phyloP scores from a whole-genome alignment of 129 eudicot species.

The Ambrosia artemisiifolia region DNA sequence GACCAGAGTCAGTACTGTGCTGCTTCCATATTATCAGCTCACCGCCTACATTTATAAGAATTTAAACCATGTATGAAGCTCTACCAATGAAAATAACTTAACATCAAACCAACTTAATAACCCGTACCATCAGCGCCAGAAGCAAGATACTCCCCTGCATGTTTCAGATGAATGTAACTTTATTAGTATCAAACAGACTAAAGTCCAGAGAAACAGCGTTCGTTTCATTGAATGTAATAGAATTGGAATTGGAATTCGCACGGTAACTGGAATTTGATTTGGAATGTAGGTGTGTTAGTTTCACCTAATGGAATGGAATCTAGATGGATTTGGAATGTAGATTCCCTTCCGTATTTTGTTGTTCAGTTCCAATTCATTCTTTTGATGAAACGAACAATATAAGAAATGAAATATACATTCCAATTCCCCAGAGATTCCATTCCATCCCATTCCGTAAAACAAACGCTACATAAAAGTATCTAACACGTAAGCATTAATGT shows the following conservation, averaged over 20 bases:
- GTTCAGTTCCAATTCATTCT: no score
- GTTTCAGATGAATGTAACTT: slow-evolving; percentile 14
- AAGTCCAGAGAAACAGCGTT: not conserved
- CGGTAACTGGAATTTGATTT: no score
- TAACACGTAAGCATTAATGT: not conserved
- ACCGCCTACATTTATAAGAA: slow-evolving; percentile 57
- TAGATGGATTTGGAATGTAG: no score
- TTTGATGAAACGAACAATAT: no score
- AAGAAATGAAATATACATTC: no score
- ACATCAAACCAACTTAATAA: slow-evolving; percentile 6
- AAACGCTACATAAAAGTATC: not conserved
- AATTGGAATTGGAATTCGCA: no score
- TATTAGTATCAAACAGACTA: not conserved
- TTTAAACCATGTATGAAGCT: not conserved
- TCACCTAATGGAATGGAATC: no score
- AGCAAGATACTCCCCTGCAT: slow-evolving; percentile 88
- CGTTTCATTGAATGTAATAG: no score
- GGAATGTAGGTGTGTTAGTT: no score
- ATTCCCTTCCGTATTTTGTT: no score
- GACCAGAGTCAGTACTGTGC: slow-evolving; percentile 65
- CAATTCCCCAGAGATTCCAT: no score
- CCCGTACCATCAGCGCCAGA: slow-evolving; percentile 97
- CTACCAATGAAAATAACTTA: not conserved
- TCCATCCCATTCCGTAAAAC: no score
- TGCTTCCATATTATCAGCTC: slow-evolving; percentile 82